Evolutionary conservation across 257 asterid genomes (phyloP).

Genomic region (Buddleja alternifolia): DNA sequence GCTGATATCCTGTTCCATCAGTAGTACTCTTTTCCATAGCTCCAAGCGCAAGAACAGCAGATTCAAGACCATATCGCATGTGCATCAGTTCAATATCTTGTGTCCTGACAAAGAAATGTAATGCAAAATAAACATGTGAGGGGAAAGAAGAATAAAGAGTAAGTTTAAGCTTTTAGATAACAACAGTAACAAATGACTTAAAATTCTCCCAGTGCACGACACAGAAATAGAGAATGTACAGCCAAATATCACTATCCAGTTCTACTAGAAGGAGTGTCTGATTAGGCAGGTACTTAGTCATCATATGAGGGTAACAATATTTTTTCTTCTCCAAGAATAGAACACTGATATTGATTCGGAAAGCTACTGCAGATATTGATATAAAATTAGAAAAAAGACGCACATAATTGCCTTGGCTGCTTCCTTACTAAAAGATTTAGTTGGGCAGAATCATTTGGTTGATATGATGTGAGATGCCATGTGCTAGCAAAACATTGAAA

Average conservation of each 20-base stretch:
- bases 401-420: slow-evolving; percentile 1
- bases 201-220: slow-evolving; percentile 20
- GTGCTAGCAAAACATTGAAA: not conserved
- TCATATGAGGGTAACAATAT: slow-evolving; percentile 11
- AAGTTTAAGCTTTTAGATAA: slow-evolving; percentile 13
- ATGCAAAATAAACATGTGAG: slow-evolving; percentile 23
- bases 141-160: slow-evolving; percentile 10
- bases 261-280: slow-evolving; percentile 19
- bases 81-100: slow-evolving; percentile 96
- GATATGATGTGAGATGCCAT: slow-evolving; percentile 8
- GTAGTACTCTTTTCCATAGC: slow-evolving; percentile 67
- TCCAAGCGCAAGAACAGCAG: slow-evolving; percentile 85
- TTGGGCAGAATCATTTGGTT: slow-evolving; percentile 14
- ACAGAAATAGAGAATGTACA: slow-evolving; percentile 25
- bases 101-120: slow-evolving; percentile 62
- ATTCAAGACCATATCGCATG: slow-evolving; percentile 97
- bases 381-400: not conserved
- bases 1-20: slow-evolving; percentile 56
- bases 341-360: slow-evolving; percentile 13
- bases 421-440: slow-evolving; percentile 10
- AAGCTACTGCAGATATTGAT: not conserved
- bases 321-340: slow-evolving; percentile 21
- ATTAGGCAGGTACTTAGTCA: slow-evolving; percentile 8
- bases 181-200: slow-evolving; percentile 8
- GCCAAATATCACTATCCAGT: slow-evolving; percentile 15